A percentile compares a stretch with the other conserved stretches of the same genome.
These are phyloP conservation scores for Phytophthora chlamydospora DNA, from an alignment of 352 stramenopile genomes.

Conservation along the genomic window DNA sequence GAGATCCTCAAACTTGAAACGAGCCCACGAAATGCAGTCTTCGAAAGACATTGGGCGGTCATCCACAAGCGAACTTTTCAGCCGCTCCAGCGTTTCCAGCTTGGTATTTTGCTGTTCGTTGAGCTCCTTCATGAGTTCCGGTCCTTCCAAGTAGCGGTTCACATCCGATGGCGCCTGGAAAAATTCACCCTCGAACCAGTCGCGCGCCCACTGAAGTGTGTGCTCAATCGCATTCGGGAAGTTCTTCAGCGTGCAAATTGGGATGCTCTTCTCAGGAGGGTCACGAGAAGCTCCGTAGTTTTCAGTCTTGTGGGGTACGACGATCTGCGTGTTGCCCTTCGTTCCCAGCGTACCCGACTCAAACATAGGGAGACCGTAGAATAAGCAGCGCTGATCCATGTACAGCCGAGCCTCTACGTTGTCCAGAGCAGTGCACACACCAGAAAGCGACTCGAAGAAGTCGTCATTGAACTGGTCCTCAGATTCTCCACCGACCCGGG, in stretches of 20 bases:
- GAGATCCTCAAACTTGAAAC: slow-evolving; percentile 97
- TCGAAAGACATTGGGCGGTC: slow-evolving; percentile 93
- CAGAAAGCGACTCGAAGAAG: slow-evolving; percentile 95
- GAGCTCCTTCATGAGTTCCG: slow-evolving; percentile 92
- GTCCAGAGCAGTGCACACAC: slow-evolving; percentile 98
- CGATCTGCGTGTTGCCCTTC: slow-evolving; percentile 97
- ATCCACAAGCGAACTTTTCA: slow-evolving; percentile 94
- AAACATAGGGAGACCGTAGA: slow-evolving; percentile 97
- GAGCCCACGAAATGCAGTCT: slow-evolving; percentile 98
- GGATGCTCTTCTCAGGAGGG: slow-evolving; percentile 99
- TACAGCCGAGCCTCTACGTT: slow-evolving; percentile 99
- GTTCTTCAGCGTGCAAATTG: slow-evolving; percentile 99
- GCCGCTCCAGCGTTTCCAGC: slow-evolving; percentile 94
- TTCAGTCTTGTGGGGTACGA: slow-evolving; percentile 91
- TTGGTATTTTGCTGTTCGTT: slow-evolving; percentile 98
- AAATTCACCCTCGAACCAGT: slow-evolving; percentile 99
- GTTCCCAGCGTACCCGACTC: slow-evolving; percentile 99
- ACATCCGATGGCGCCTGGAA: slow-evolving; percentile 97
- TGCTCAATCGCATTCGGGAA: slow-evolving; percentile 99
- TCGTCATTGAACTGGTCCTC: slow-evolving; percentile 98
- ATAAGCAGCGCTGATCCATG: slow-evolving; percentile 97
- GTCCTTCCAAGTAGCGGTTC: slow-evolving; percentile 91
- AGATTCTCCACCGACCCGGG: slow-evolving; percentile 92
- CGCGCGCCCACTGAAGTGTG: slow-evolving; percentile 98
- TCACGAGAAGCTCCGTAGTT: slow-evolving; percentile 99